A percentile compares a stretch with the other conserved stretches of the same genome.
Conservation (phyloP, 2,329 filamentous ascomycete genomes). For the Stagonosporopsis cucurbitacearum region DNA sequence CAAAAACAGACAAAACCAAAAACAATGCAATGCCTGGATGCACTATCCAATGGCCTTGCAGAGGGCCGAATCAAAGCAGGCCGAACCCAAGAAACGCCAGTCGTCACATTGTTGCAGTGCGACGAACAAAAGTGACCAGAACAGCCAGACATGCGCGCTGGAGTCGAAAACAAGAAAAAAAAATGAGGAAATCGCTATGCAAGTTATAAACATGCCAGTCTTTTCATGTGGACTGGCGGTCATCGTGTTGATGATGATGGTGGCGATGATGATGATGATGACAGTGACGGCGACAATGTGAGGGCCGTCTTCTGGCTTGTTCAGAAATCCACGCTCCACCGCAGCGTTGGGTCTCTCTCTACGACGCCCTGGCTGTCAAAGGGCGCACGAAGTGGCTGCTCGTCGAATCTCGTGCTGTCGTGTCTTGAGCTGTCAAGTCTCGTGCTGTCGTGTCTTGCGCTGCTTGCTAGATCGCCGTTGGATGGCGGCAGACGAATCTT, state of each 20-base stretch:
- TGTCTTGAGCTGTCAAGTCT: constrained; percentile 12
- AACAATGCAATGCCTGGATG: not conserved
- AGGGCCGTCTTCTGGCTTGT: not conserved
- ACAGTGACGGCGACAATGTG: too few species aligned
- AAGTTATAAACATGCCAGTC: not conserved
- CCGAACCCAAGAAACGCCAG: constrained; percentile 6
- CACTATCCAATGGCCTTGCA: constrained; percentile 13
- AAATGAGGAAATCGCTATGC: constrained; percentile 2
- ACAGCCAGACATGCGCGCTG: not conserved
- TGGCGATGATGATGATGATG: too few species aligned
- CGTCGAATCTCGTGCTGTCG: too few species aligned
- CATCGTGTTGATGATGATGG: too few species aligned
- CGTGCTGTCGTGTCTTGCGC: constrained; percentile 14
- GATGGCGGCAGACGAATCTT: constrained; percentile 46
- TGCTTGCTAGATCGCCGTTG: constrained; percentile 34
- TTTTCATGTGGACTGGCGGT: constrained; percentile 3
- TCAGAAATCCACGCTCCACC: constrained; percentile 54
- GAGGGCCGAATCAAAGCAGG: too few species aligned
- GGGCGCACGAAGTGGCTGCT: constrained; percentile 30
- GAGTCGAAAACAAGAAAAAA: not conserved
- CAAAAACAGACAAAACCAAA: not conserved
- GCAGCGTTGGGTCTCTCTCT: constrained; percentile 46
- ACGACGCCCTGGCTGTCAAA: constrained; percentile 45
- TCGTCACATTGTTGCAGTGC: constrained; percentile 4
- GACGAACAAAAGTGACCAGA: not conserved